A percentile compares a stretch with the other conserved stretches of the same genome.
Conservation (phyloP, 2,329 filamentous ascomycete species). For the Alternaria sp. region DNA sequence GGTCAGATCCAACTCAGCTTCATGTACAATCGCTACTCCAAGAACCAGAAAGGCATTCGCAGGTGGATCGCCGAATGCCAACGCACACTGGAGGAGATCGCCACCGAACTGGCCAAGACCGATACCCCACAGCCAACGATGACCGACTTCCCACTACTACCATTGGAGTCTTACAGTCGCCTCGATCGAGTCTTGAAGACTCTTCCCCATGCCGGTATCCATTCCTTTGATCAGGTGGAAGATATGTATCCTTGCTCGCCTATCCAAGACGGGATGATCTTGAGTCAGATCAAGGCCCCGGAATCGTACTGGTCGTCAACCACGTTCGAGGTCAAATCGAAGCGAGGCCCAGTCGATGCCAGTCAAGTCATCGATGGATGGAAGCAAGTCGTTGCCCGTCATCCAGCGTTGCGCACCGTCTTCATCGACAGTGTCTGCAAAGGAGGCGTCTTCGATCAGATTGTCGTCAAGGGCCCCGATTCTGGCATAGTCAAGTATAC, state of each 20-base stretch:
- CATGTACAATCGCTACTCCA: conserved; percentile 44
- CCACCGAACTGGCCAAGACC: conserved; percentile 29
- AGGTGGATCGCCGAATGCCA: conserved; percentile 44
- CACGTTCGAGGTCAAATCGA: conserved; percentile 36
- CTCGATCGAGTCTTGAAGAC: conserved; percentile 38
- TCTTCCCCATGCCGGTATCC: conserved; percentile 28
- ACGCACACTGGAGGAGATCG: conserved; percentile 38
- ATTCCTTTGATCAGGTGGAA: conserved; percentile 33
- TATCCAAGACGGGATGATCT: conserved; percentile 44
- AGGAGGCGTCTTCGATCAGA: conserved; percentile 46
- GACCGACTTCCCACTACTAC: conserved; percentile 41
- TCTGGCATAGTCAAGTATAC: conserved; percentile 29
- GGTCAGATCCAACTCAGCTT: conserved; percentile 39
- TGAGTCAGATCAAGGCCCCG: conserved; percentile 42
- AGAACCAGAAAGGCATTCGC: conserved; percentile 42
- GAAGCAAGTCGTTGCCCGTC: conserved; percentile 41
- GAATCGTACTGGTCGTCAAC: conserved; percentile 41
- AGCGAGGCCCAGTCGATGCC: conserved; percentile 28
- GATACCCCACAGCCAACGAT: conserved; percentile 38
- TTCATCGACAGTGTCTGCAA: conserved; percentile 45
- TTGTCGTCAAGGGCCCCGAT: conserved; percentile 38
- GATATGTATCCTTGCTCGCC: conserved; percentile 44
- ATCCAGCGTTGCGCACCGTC: conserved; percentile 42
- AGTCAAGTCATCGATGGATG: conserved; percentile 33
- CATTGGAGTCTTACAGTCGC: conserved; percentile 40